Conservation (phyloP, 164 flowering plant genomes). For the Malania oleifera region DNA sequence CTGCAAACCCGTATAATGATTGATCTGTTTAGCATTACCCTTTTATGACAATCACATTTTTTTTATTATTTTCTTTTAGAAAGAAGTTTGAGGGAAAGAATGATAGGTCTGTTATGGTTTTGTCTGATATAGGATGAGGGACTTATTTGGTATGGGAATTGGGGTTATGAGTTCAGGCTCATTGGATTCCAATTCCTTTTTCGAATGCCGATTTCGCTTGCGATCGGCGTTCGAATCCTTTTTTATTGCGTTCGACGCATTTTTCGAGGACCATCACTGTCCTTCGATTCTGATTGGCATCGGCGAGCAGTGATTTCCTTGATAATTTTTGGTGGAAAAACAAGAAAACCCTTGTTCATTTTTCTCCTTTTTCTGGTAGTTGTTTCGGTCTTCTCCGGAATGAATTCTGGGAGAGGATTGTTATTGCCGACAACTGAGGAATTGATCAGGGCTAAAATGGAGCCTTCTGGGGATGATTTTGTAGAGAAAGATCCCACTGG, state of each 20-base stretch:
- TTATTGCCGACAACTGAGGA: slow-evolving; percentile 1
- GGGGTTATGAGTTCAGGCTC: slow-evolving; percentile 17
- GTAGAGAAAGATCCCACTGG: slow-evolving; percentile 38
- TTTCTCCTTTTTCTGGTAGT: slow-evolving; percentile 11
- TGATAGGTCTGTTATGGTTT: slow-evolving; percentile 1
- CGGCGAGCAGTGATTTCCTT: neutral
- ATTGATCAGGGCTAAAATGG: neutral
- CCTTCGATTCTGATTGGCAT: neutral
- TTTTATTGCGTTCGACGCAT: slow-evolving; percentile 16
- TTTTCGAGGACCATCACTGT: slow-evolving; percentile 7
- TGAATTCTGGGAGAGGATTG: slow-evolving; percentile 10
- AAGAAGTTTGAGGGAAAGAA: neutral
- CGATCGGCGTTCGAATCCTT: slow-evolving; percentile 29
- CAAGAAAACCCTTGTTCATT: neutral
- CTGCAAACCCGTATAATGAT: neutral
- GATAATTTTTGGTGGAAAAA: neutral
- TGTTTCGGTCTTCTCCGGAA: slow-evolving; percentile 12
- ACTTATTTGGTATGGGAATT: neutral
- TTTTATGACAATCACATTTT: neutral
- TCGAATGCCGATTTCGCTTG: slow-evolving; percentile 27
- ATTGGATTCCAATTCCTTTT: slow-evolving; percentile 5
- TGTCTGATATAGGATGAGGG: slow-evolving; percentile 9
- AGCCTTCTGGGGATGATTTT: slow-evolving; percentile 11
- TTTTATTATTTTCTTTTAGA: neutral
- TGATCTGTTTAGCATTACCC: no score